Evolutionary conservation across 2,329 filamentous ascomycete species (phyloP), one percentile per base, ranked within the genome.

Genomic region (Emmonsia crescens): DNA sequence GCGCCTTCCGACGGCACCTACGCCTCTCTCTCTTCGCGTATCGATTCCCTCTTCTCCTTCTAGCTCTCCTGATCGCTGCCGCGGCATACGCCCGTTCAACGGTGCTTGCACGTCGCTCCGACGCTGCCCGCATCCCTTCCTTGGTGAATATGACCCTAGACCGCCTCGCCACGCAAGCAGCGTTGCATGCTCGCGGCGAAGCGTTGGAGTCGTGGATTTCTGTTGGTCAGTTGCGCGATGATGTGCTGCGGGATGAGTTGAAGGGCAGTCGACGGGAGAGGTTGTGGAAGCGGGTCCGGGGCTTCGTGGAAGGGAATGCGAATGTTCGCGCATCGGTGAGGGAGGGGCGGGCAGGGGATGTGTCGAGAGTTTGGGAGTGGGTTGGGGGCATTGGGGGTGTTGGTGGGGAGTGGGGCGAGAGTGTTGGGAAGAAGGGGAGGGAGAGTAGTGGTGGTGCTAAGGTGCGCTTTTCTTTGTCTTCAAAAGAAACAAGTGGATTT

Each of bases 301-400:
- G 81, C 59, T 88, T 97, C 59, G 92, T 99, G 0, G 94, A 99
- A 75, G 86, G 87, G 74, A 99, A 99, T 73, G 89, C 89, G 63
- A 99, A 99, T 70, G 88, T 99, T 19, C 83, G 94, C 49, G 89
- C 76, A 75, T 92, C 82, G 77, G 91, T 79, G 78, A 88, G 82
- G 75, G 84, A 85, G 70, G 75, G 75, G 67, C 78, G 80, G 75
- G 78, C 75, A 36, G 77, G 82, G 66, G 73, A 82, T 74, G 82
- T 86, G 58, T 81, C 83, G 56, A 79, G 84, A 56, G 82, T 84
- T 60, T 88, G 85, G 85, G 85, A 87, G 68, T 88, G 85, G 85
- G 83, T 86, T 66, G 85, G 85, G 6, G 82, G 83, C 16, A 77
- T 83, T 58, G 72, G 76, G 66, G 71, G 87, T 54, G 72, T 81